Evolutionary conservation across 2,329 filamentous ascomycete genomes (phyloP).

Genomic region (Fusarium fujikuroi): DNA sequence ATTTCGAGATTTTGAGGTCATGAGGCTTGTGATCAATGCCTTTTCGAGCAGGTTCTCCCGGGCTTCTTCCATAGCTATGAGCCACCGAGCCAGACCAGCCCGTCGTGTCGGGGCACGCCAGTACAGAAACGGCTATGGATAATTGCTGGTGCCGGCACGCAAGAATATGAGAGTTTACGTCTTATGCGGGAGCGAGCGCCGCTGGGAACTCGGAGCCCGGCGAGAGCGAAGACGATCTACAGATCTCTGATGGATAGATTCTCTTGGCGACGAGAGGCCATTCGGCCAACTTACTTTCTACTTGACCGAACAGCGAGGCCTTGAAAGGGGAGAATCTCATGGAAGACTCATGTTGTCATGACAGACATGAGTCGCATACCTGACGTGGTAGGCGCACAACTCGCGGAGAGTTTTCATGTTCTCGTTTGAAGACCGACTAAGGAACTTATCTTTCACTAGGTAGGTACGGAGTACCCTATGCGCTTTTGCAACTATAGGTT

Average conservation of each 20-base stretch:
- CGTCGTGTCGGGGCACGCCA: conserved; percentile 18
- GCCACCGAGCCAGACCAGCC: conserved; percentile 7
- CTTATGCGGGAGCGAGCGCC: conserved; percentile 12
- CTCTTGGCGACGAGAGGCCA: conserved; percentile 10
- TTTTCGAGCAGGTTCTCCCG: not conserved
- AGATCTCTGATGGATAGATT: conserved; percentile 5
- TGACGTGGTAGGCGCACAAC: not conserved
- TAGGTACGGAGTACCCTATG: not conserved
- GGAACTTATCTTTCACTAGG: not conserved
- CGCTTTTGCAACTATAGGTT: conserved; percentile 3
- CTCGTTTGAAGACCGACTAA: not conserved
- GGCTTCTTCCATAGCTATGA: not conserved
- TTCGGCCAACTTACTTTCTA: conserved; percentile 14
- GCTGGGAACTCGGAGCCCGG: conserved; percentile 26
- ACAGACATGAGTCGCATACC: not conserved
- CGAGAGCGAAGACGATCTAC: conserved; percentile 19
- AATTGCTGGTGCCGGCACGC: not conserved
- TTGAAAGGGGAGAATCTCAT: not conserved
- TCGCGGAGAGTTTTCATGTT: not conserved
- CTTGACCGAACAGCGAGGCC: conserved; percentile 2
- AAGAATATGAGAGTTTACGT: not conserved
- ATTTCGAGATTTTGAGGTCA: conserved; percentile 1
- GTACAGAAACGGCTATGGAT: conserved; percentile 24
- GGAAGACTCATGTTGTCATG: not conserved
- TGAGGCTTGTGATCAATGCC: conserved; percentile 2